Evolutionary conservation across 2,329 filamentous ascomycete species (phyloP), one percentile per base, ranked within the genome.

Genomic region (Sporothrix euskadiensis): DNA sequence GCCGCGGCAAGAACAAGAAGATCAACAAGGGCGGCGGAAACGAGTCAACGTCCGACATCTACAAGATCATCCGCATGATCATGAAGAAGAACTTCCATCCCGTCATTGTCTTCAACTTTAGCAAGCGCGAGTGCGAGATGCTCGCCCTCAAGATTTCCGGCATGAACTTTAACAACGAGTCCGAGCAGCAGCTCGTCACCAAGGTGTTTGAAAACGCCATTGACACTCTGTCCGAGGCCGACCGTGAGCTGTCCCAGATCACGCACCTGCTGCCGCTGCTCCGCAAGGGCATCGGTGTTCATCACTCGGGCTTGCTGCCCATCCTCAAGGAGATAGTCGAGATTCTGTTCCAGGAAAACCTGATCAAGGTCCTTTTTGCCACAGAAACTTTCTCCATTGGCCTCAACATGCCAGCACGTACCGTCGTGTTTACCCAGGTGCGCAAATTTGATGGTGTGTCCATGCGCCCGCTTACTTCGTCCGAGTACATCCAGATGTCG

Each of bases 311-410:
- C 74, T 86, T 99, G 61, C 86, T 99, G 69, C 96, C 96, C 0
- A 98, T 99, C 78, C 84, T 99, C 73, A 99, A 99, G 83, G 96
- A 99, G 83, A 98, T 95, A 0, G 98, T 99, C 77, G 96, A 99
- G 84, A 99, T 99, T 81, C 85, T 99, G 57, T 99, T 99, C 86
- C 96, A 99, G 80, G 96, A 99, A 83, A 94, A 94, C 69, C 84
- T 99, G 57, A 97, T 99, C 85, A 99, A 99, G 83, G 95, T 98
- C 10, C 87, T 99, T 0, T 98, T 99, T 75, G 96, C 96, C 0
- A 99, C 96, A 0, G 97, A 99, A 82, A 99, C 96, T 0, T 99
- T 99, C 83, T 98, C 96, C 4, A 99, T 99, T 76, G 96, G 96
- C 74, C 84, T 99, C 74, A 99, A 99, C 86, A 98, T 99, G 96